These are phyloP conservation scores for Penicillium crustosum DNA, from an alignment of 2,329 filamentous ascomycete species.

Conservation along the genomic window DNA sequence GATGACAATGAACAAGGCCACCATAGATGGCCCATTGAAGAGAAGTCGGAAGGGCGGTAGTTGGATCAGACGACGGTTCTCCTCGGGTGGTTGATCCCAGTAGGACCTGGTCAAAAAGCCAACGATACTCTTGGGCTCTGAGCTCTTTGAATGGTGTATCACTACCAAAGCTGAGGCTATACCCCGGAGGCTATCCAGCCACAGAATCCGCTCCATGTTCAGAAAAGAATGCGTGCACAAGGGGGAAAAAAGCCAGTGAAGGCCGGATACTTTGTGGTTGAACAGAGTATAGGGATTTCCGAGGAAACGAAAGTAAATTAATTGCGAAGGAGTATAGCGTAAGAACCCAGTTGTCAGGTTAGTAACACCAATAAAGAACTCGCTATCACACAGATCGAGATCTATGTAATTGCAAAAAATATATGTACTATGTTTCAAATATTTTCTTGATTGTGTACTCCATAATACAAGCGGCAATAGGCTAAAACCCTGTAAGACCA, in stretches of 20 bases:
- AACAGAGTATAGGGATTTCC: not conserved
- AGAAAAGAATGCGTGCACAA: not conserved
- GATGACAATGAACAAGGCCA: conserved; percentile 2
- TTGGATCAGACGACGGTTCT: not conserved
- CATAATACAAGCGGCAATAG: not conserved
- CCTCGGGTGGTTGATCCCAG: conserved; percentile 1
- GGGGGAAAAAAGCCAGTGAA: not conserved
- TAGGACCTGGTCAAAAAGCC: not conserved
- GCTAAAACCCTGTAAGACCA: not conserved
- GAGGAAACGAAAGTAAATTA: not conserved
- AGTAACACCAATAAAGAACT: not conserved
- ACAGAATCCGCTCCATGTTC: not conserved
- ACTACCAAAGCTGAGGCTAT: not conserved
- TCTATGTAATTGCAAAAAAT: not conserved
- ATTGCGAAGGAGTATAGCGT: not conserved
- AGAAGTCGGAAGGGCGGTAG: conserved; percentile 1
- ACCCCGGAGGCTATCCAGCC: conserved; percentile 4
- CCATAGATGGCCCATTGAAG: not conserved
- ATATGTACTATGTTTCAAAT: too few relatives aligned
- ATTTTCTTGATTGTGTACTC: not conserved
- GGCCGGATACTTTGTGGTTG: not conserved
- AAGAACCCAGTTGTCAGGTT: not conserved
- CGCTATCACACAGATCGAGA: not conserved
- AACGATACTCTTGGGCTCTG: not conserved
- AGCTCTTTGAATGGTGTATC: not conserved